Evolutionary conservation across 2,329 filamentous ascomycete species (phyloP), one percentile per base, ranked within the genome.

Genomic region (Tolypocladium tropicale): DNA sequence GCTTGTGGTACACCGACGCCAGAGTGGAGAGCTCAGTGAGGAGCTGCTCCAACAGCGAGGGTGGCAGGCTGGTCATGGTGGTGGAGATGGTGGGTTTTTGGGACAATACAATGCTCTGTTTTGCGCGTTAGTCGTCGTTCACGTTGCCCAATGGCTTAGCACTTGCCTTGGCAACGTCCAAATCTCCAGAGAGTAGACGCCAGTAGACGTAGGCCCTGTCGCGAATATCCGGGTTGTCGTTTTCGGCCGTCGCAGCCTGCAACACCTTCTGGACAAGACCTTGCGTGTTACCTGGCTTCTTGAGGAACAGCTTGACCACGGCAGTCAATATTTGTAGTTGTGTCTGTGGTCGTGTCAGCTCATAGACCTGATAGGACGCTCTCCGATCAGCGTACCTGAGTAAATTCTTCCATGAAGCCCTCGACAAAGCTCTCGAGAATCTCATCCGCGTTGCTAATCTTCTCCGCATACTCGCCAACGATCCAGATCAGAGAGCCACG

Each of bases 161-260:
- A 61, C 73, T 60, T 74, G 88, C 86, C 81, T 95, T 96, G 57
- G 94, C 91, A 59, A 95, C 81, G 61, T 94, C 86, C 33, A 93
- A 84, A 68, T 97, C 93, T 56, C 90, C 94, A 25, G 94, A 97
- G 10, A 99, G 78, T 53, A 99, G 78, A 68, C 94, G 89, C 94
- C 94, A 99, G 77, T 99, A 99, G 43, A 97, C 90, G 68, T 97
- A 99, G 56, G 94, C 94, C 72, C 94, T 84, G 71, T 99, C 94
- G 63, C 94, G 86, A 64, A 97, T 95, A 74, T 99, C 94, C 0
- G 94, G 93, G 69, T 99, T 99, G 71, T 99, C 94, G 67, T 92
- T 96, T 66, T 97, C 92, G 46, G 88, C 88, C 9, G 94, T 99
- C 33, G 94, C 93, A 39, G 86, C 82, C 72, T 97, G 92, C 28